These are phyloP conservation scores for Calonectria leucothoes DNA, from an alignment of 2,329 filamentous ascomycete species.

Conservation along the genomic window DNA sequence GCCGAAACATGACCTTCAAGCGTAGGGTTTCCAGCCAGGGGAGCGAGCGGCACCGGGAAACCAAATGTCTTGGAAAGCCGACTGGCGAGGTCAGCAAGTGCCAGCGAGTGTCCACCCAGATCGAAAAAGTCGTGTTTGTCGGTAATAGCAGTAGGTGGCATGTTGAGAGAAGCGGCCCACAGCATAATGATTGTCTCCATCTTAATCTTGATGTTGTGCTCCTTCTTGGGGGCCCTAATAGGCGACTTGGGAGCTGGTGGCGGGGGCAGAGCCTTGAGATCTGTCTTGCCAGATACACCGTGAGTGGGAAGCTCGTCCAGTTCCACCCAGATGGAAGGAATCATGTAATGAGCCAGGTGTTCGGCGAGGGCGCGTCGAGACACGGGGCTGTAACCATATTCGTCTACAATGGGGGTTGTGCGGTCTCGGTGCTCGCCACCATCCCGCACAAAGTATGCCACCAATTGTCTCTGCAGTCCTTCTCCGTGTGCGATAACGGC, in stretches of 20 bases:
- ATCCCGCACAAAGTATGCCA: conserved; percentile 81
- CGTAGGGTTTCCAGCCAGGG: conserved; percentile 78
- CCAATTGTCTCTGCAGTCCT: conserved; percentile 78
- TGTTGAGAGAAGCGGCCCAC: conserved; percentile 78
- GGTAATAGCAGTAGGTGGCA: conserved; percentile 72
- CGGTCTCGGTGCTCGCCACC: conserved; percentile 68
- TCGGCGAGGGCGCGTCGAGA: conserved; percentile 73
- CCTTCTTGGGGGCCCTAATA: conserved; percentile 52
- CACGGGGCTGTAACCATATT: conserved; percentile 76
- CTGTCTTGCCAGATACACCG: conserved; percentile 82
- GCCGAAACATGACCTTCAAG: conserved; percentile 79
- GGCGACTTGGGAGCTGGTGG: conserved; percentile 66
- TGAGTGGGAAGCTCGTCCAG: conserved; percentile 78
- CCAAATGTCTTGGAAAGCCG: conserved; percentile 77
- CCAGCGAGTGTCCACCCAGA: conserved; percentile 81
- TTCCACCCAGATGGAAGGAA: conserved; percentile 82
- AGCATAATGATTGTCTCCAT: conserved; percentile 75
- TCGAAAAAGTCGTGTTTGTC: conserved; percentile 84
- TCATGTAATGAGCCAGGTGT: conserved; percentile 85
- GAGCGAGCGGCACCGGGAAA: conserved; percentile 77
- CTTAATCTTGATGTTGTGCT: conserved; percentile 72
- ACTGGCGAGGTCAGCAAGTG: conserved; percentile 81
- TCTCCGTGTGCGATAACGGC: conserved; percentile 81
- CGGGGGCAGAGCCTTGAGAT: conserved; percentile 77
- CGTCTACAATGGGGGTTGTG: conserved; percentile 73